Evolutionary conservation across 2,329 filamentous ascomycete genomes (phyloP), one percentile per base, ranked within the genome.

Genomic region (Fusarium setosum): DNA sequence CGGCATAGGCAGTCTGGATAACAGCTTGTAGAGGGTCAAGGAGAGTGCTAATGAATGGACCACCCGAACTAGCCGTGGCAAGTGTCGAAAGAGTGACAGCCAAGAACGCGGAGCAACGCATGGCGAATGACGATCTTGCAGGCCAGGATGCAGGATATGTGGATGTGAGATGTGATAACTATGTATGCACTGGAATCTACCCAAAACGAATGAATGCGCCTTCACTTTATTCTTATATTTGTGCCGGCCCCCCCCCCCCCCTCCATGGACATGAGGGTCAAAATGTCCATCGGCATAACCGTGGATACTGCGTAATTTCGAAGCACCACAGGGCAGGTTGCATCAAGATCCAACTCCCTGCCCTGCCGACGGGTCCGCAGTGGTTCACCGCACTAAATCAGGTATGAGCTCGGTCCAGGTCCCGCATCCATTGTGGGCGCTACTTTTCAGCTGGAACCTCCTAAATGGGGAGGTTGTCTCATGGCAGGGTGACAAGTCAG

Each of bases 31-130:
- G 38, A 32, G 65, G 65, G 15, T 67, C 41, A n/a, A 67, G 65
- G 21, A 65, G 56, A 4, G 56, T 56, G 31, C 60, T 64, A n/a
- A 67, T 67, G 49, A 68, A 67, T 10, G 64, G 65, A 15, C 58
- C 4, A 3, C 64, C 64, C n/a, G n/a, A n/a, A 41, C 47, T 13
- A 26, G 63, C 63, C 1, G 26, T 37, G 26, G 50, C 61, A 32
- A 31, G 35, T 6, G 60, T 41, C 12, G 61, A 63, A 20, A 63
- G 61, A 50, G 60, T 55, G 37, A 64, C 35, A 34, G 61, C 61
- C 54, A 63, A 40, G 35, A 63, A 40, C 15, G 50, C 29, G 17
- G 48, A 50, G 31, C 20, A 63, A 35, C 61, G 61, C 61, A 63
- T 63, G 24, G 13, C 38, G 23, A 23, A 35, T n/a, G 41, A 63